Evolutionary conservation across 192 early-diverging fungal species (phyloP), one percentile per base, ranked within the genome.

Genomic region (Chytriomyces sp.): DNA sequence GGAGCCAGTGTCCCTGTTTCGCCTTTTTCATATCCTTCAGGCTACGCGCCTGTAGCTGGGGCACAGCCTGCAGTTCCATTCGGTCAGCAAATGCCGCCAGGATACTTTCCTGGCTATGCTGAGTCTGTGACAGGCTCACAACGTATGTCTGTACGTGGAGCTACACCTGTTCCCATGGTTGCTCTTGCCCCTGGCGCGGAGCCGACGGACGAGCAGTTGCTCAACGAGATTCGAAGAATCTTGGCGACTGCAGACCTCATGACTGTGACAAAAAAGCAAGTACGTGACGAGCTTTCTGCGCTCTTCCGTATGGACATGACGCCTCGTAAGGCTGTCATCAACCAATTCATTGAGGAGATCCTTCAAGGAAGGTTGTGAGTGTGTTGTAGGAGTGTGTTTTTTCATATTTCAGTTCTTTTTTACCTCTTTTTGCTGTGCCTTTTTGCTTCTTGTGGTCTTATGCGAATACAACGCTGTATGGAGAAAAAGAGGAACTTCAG

Each of bases 211-310:
- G 82, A 84, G 25, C 80, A 78, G 57, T 39, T 82, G 19, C 65
- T 83, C 70, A 56, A 75, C 40, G 81, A 82, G 75, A 70, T 92
- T 60, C 55, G 81, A 26, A 57, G 75, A 22, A 76, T 97, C 34
- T 85, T 99, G 26, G 77, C 89, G 14, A 92, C 91, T 0, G 93
- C 93, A 7, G 91, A 99, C 72, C 78, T 99, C 62, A 98, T 97
- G 96, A 93, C 91, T n/a, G 91, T 99, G 56, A 99, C 98, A 49
- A 98, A 99, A 86, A 98, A 98, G 81, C 82, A 86, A 64, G 94
- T 98, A n/a, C 93, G 97, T 54, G 92, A 96, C 70, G 86, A 94
- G 76, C 77, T 99, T 53, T 87, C 90, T 64, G 77, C 77, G 12
- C 75, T 84, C 59, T 95, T 97, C 81, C 90, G 90, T 19, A 81